These are phyloP conservation scores for Xylaria sp. DNA, from an alignment of 495 filamentous ascomycete genomes.

Conservation along the genomic window DNA sequence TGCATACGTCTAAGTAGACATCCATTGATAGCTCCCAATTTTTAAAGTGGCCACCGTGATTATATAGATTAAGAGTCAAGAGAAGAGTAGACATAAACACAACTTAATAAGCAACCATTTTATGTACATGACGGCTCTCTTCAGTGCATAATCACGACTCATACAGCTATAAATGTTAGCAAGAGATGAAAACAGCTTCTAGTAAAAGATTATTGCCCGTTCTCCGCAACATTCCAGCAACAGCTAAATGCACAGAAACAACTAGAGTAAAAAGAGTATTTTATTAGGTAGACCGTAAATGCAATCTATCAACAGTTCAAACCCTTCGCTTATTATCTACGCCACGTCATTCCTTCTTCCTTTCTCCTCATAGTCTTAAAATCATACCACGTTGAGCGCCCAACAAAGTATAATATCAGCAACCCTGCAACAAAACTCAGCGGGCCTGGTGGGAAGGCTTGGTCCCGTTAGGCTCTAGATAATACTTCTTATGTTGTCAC, in stretches of 20 bases:
- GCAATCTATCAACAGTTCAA: not conserved
- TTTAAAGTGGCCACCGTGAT: not conserved
- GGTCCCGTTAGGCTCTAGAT: not conserved
- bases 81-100: not conserved
- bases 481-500: not conserved
- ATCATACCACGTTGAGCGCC: not conserved
- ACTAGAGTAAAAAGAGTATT: not conserved
- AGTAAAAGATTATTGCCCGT: not conserved
- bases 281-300: not conserved
- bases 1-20: not conserved
- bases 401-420: not conserved
- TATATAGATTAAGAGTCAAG: no score
- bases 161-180: not conserved
- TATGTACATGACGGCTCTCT: not conserved
- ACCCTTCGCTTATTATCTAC: slow-evolving; percentile 5
- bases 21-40: not conserved
- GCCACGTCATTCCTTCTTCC: not conserved
- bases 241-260: not conserved
- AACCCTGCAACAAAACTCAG: slow-evolving; percentile 9
- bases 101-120: not conserved
- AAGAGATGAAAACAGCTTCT: not conserved
- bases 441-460: not conserved
- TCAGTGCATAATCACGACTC: not conserved
- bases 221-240: not conserved
- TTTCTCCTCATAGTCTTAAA: not conserved